A percentile compares a stretch with the other conserved stretches of the same genome.
phyloP scores from a whole-genome alignment of 2,329 filamentous ascomycete genomes.

The Dothidotthia symphoricarpi region DNA sequence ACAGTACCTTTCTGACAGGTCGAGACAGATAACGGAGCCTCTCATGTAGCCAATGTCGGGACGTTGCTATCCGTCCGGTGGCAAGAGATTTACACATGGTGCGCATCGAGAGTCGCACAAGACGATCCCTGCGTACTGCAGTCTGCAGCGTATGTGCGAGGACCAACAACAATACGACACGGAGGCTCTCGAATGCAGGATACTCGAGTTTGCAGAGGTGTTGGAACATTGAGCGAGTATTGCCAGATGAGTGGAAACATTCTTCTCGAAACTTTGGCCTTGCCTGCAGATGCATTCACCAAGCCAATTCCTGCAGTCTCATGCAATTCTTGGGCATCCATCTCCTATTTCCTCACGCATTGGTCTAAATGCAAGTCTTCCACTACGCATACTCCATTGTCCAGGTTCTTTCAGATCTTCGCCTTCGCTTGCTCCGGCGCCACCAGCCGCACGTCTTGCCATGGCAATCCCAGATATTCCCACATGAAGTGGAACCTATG shows the following conservation, averaged over 20 bases:
- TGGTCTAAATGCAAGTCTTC: slow-evolving; percentile 1
- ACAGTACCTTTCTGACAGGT: slow-evolving; percentile 3
- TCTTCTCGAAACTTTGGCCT: too few relatives aligned
- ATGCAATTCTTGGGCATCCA: slow-evolving; percentile 1
- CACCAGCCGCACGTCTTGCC: slow-evolving; percentile 53
- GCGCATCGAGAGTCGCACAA: too few relatives aligned
- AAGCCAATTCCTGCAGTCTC: slow-evolving; percentile 1
- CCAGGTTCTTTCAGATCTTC: slow-evolving; percentile 28
- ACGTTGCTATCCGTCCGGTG: slow-evolving; percentile 20
- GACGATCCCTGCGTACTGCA: slow-evolving; percentile 9
- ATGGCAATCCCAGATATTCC: slow-evolving; percentile 62
- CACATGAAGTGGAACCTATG: slow-evolving; percentile 67
- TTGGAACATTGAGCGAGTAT: background rate
- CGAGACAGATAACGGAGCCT: slow-evolving; percentile 16
- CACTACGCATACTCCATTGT: background rate
- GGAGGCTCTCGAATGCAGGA: background rate
- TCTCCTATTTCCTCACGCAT: background rate
- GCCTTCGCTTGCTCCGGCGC: slow-evolving; percentile 29
- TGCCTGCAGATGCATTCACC: too few relatives aligned
- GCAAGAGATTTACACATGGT: slow-evolving; percentile 8
- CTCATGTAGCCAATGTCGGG: slow-evolving; percentile 12
- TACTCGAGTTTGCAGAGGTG: background rate
- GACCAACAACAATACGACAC: background rate
- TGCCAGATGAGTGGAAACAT: too few relatives aligned
- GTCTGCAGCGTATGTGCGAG: slow-evolving; percentile 8